Percentiles rank a stretch among this genome's conserved stretches.
These are phyloP conservation scores for Rhododendron molle DNA, from an alignment of 148 eudicot genomes.

Conservation along the genomic window DNA sequence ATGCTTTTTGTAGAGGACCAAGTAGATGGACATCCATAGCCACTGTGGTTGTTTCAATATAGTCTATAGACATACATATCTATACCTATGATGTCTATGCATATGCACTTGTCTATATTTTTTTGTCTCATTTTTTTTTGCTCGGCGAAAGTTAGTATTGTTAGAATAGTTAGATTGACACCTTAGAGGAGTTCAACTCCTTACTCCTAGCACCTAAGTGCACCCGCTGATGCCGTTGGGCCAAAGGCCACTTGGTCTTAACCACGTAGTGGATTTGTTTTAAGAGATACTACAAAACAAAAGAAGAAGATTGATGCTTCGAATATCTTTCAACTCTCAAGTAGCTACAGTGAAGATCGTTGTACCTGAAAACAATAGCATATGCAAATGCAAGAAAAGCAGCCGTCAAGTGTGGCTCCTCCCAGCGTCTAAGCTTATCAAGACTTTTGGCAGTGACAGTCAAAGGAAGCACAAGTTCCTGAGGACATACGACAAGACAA, in stretches of 20 bases:
- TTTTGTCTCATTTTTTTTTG: neutral
- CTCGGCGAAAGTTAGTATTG: neutral
- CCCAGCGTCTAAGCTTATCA: conserved; percentile 81
- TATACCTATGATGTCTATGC: neutral
- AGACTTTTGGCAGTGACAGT: conserved; percentile 41
- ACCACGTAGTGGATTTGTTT: neutral
- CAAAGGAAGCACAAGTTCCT: conserved; percentile 86
- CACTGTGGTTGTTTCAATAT: neutral
- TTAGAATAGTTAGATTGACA: neutral
- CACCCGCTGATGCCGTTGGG: neutral
- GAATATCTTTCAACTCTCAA: neutral
- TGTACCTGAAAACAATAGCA: conserved; percentile 69
- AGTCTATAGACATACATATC: neutral
- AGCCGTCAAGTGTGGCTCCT: conserved; percentile 69
- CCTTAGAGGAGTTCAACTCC: neutral
- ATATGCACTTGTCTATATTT: neutral
- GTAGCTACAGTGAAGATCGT: neutral
- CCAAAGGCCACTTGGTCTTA: neutral
- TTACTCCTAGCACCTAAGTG: neutral
- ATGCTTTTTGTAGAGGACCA: neutral
- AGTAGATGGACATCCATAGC: neutral
- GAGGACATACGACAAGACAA: conserved; percentile 6
- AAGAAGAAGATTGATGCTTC: neutral
- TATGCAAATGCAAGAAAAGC: conserved; percentile 65
- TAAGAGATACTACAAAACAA: neutral